Base-by-base conservation (phyloP, 2,329 filamentous ascomycete species). In the Arthrobotrys entomopaga region DNA sequence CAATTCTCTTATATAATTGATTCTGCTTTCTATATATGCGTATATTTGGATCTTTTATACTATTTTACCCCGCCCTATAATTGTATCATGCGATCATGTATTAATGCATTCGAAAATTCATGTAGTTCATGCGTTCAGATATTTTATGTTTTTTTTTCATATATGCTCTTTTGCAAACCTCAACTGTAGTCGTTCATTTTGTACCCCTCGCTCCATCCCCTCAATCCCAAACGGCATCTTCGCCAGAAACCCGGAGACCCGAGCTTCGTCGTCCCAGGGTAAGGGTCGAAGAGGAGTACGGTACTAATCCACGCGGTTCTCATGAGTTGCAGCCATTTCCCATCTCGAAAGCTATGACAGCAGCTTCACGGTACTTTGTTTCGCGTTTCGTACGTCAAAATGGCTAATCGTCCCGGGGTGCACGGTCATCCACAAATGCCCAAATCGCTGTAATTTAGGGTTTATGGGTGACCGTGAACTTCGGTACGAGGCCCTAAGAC, bases 261-360 rank as follows among this genome's bases (percentile, higher is more conserved):
- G 10, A 24, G 16, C 19, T 26, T 59, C 56, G 10, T n/a, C 6
- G 42, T 53, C 50, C 50, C 24, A 34, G 22, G 13, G 5, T 11
- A 29, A 15, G 13, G 11, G 42, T 48, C 15, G 40, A 48, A 19
- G 40, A 4, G 42, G 34, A 59, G 8, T 43, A 59, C 48, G 56
- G 56, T 48, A 59, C 56, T 59, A 59, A 59, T 34, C 11, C 40
- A 16, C 42, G 40, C 56, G 20, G 56, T n/a, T 29, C 13, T 29
- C 24, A 53, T 15, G 3, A 34, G 40, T 57, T 57, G 53, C 53
- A 57, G 53, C 34, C 34, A 43, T 43, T 19, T 43, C 16, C 13
- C 16, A 40, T 1, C n/a, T 16, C 38, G 13, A 26, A 16, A 3
- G 19, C 52, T 54, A n/a, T 19, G 22, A 29, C 7, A 8, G 11